phyloP scores from a whole-genome alignment of 805 yeast genomes.

The Candida insectorum region DNA sequence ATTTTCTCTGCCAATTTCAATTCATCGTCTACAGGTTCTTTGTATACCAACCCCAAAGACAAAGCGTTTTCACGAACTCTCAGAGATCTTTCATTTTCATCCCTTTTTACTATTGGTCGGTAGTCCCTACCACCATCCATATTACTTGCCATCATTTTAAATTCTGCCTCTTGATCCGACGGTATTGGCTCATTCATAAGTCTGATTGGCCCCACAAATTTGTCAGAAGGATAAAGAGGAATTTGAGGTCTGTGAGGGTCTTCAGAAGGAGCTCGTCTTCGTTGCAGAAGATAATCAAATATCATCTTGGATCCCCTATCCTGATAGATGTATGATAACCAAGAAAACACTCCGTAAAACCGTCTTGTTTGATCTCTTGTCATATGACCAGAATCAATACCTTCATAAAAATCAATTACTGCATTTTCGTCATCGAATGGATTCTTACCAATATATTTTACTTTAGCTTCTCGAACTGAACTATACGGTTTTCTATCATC shows the following conservation, averaged over 20 bases:
- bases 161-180: background rate
- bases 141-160: background rate
- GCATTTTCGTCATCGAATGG: slow-evolving; percentile 27
- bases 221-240: too few relatives aligned
- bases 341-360: slow-evolving; percentile 52
- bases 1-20: slow-evolving; percentile 36
- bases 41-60: slow-evolving; percentile 24
- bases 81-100: too few relatives aligned
- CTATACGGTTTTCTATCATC: background rate
- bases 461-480: too few relatives aligned
- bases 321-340: slow-evolving; percentile 45
- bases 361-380: slow-evolving; percentile 27
- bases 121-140: background rate
- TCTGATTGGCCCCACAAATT: background rate
- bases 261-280: background rate
- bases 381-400: slow-evolving; percentile 38
- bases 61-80: slow-evolving; percentile 28
- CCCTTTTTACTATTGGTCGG: background rate
- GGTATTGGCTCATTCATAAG: background rate
- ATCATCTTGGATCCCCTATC: slow-evolving; percentile 29
- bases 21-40: background rate
- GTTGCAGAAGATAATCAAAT: background rate
- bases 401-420: slow-evolving; percentile 38
- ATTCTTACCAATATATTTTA: slow-evolving; percentile 16
- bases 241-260: background rate